Conservation (phyloP, 1,284 basidiomycete species). For the Mycena citricolor region DNA sequence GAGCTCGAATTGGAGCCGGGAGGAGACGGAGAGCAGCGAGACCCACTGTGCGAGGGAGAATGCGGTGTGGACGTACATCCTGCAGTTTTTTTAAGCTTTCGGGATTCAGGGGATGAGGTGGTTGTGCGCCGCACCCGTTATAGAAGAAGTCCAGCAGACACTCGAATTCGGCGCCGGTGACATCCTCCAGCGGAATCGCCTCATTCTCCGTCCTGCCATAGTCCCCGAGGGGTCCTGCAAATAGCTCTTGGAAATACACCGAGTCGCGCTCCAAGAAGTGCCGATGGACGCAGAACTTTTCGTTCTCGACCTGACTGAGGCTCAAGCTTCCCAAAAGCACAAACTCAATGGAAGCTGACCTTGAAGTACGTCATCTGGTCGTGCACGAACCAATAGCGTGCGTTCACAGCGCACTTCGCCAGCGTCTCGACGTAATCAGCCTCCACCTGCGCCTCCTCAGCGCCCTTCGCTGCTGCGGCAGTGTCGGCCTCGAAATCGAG, state of each 20-base stretch:
- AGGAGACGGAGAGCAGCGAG: conserved; percentile 36
- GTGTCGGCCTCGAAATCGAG: conserved; percentile 5
- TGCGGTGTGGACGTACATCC: conserved; percentile 28
- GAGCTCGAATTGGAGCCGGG: conserved; percentile 31
- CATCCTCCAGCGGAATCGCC: conserved; percentile 31
- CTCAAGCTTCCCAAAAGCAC: neutral
- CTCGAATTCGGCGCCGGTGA: conserved; percentile 33
- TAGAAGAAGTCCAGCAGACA: conserved; percentile 37
- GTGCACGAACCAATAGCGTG: conserved; percentile 23
- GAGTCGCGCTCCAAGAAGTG: conserved; percentile 37
- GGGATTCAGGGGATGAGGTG: no score
- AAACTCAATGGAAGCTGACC: conserved; percentile 1
- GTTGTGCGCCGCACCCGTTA: conserved; percentile 34
- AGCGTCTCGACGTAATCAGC: conserved; percentile 9
- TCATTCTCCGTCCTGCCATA: conserved; percentile 28
- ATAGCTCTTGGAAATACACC: conserved; percentile 33
- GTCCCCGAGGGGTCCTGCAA: conserved; percentile 25
- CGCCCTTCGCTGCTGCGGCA: no score
- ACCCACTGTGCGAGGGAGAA: conserved; percentile 34
- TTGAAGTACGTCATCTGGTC: conserved; percentile 21
- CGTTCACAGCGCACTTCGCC: conserved; percentile 7
- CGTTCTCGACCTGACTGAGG: conserved; percentile 32
- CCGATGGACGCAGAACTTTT: conserved; percentile 38
- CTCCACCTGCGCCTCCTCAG: neutral
- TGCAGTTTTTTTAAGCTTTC: no score